Conservation (phyloP, 768 basidiomycete species). For the Mycena floridula region DNA sequence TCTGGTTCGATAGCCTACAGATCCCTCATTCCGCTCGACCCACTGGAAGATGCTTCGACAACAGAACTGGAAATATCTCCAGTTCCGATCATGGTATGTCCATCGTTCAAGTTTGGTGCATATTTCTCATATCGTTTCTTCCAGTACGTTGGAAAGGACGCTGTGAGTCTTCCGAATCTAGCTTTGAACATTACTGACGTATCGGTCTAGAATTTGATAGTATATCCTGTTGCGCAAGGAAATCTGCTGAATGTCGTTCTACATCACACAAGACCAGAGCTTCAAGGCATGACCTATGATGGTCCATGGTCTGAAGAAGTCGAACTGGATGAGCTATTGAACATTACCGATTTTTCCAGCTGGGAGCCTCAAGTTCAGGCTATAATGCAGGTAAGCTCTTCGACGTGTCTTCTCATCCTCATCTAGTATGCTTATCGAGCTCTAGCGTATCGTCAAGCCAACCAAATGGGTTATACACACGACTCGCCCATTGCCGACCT, state of each 20-base stretch:
- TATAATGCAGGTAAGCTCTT: slow-evolving; percentile 27
- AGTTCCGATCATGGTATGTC: slow-evolving; percentile 2
- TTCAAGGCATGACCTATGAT: slow-evolving; percentile 20
- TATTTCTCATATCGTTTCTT: neutral
- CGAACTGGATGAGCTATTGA: slow-evolving; percentile 20
- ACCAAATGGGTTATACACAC: slow-evolving; percentile 26
- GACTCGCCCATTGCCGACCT: slow-evolving; percentile 22
- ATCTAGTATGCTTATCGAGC: neutral
- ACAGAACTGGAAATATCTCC: slow-evolving; percentile 1
- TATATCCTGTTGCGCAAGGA: slow-evolving; percentile 35
- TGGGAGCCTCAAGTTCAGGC: slow-evolving; percentile 32
- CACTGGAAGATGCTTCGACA: slow-evolving; percentile 9
- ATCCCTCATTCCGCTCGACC: slow-evolving; percentile 24
- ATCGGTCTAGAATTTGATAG: slow-evolving; percentile 28
- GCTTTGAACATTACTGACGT: neutral
- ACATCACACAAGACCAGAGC: slow-evolving; percentile 23
- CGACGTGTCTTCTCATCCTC: too few relatives aligned
- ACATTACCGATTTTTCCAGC: slow-evolving; percentile 20
- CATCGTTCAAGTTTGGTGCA: neutral
- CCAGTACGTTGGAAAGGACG: slow-evolving; percentile 14
- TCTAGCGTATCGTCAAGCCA: slow-evolving; percentile 16
- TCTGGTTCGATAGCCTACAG: slow-evolving; percentile 28
- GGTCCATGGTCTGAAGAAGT: slow-evolving; percentile 25
- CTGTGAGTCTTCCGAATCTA: neutral
- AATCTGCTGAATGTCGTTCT: slow-evolving; percentile 33